A percentile compares a stretch with the other conserved stretches of the same genome.
These are phyloP conservation scores for Leishmania turanica DNA, from an alignment of 208 protist genomes.

Conservation along the genomic window DNA sequence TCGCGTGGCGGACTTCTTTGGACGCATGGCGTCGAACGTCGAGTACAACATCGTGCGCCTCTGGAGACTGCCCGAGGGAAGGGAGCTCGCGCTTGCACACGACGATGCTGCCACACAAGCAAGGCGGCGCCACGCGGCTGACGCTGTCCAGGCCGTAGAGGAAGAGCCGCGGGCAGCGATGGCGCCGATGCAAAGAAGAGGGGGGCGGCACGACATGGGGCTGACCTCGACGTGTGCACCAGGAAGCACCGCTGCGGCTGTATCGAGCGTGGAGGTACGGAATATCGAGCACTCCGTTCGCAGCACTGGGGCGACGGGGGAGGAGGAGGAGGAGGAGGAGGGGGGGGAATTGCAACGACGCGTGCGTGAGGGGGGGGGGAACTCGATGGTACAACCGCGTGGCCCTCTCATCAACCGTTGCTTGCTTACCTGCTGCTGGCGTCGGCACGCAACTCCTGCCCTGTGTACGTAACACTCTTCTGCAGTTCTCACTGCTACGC, in stretches of 20 bases:
- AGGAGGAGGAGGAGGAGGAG: background rate
- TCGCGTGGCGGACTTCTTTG: constrained; percentile 1
- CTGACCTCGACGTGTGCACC: background rate
- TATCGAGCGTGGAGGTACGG: background rate
- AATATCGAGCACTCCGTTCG: background rate
- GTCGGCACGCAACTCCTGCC: background rate
- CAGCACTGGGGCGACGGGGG: background rate
- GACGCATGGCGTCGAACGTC: constrained; percentile 36
- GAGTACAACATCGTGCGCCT: constrained; percentile 34
- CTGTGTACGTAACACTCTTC: background rate
- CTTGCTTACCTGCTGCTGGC: background rate
- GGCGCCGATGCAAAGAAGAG: background rate
- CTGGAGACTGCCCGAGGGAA: constrained; percentile 7
- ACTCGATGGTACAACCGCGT: background rate
- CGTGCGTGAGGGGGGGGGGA: background rate
- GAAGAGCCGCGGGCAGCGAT: background rate
- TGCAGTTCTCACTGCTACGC: background rate
- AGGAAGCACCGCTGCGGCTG: background rate
- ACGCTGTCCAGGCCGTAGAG: background rate
- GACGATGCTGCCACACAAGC: background rate
- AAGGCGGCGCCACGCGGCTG: background rate
- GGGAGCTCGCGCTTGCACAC: background rate
- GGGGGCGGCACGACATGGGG: background rate
- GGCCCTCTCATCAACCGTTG: background rate
- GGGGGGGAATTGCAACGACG: background rate